Conservation (phyloP, 1,284 basidiomycete genomes). For the Malassezia slooffiae region DNA sequence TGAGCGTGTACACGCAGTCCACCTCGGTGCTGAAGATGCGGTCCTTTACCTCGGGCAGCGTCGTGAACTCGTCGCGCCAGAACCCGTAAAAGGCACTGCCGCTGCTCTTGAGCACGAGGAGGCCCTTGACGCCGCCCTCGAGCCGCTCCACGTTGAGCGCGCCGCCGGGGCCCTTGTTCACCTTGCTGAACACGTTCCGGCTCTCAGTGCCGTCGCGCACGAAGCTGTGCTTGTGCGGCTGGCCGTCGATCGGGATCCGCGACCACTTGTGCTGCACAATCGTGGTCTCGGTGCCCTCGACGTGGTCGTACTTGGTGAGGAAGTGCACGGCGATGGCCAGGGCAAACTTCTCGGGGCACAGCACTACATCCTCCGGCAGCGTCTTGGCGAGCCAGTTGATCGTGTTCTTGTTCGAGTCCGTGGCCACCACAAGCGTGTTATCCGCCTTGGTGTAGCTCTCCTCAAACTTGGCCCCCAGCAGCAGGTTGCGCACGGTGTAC, state of each 20-base stretch:
- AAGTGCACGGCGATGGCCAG: constrained; percentile 75
- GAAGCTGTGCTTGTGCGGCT: constrained; percentile 68
- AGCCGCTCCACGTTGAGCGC: constrained; percentile 24
- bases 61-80: constrained; percentile 75
- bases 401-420: constrained; percentile 72
- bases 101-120: constrained; percentile 68
- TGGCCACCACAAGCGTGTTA: constrained; percentile 37
- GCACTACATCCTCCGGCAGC: constrained; percentile 20
- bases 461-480: constrained; percentile 24
- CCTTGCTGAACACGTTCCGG: constrained; percentile 58
- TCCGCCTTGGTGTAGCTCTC: constrained; percentile 29
- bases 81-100: constrained; percentile 78
- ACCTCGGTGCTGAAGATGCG: constrained; percentile 42
- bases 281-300: constrained; percentile 60
- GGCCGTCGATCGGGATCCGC: constrained; percentile 57
- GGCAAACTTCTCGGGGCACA: constrained; percentile 66
- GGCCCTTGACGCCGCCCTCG: constrained; percentile 27
- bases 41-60: constrained; percentile 51
- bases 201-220: constrained; percentile 82
- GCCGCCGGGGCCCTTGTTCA: constrained; percentile 52
- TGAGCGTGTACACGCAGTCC: constrained; percentile 30
- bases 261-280: constrained; percentile 76
- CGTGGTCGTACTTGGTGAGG: constrained; percentile 68
- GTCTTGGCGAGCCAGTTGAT: constrained; percentile 52
- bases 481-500: constrained; percentile 31